A percentile compares a stretch with the other conserved stretches of the same genome.
phyloP scores from a whole-genome alignment of 495 filamentous ascomycete genomes.

The Daldinia bambusicola region DNA sequence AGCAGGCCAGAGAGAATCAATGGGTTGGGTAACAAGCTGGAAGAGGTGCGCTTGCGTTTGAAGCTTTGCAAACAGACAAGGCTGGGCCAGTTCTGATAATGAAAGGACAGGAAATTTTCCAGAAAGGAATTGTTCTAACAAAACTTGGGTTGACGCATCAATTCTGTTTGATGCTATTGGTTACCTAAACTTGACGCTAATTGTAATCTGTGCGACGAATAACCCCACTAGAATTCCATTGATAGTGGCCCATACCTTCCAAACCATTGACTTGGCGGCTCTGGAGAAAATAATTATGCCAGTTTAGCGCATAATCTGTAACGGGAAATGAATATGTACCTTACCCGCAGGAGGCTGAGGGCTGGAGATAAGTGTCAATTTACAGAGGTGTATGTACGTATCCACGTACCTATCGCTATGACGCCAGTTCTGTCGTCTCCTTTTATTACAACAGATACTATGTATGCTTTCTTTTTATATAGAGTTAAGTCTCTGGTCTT shows the following conservation, averaged over 20 bases:
- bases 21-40: background rate
- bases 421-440: too few relatives aligned
- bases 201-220: background rate
- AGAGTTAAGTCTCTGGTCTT: too few relatives aligned
- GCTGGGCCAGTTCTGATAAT: conserved; percentile 20
- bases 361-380: too few relatives aligned
- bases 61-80: conserved; percentile 36
- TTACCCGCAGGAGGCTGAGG: too few relatives aligned
- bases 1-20: background rate
- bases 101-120: conserved; percentile 22
- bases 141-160: background rate
- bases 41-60: conserved; percentile 9
- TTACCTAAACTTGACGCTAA: background rate
- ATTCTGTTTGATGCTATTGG: background rate
- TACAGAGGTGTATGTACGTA: too few relatives aligned
- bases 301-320: background rate
- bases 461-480: too few relatives aligned
- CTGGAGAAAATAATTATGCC: background rate
- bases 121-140: conserved; percentile 36
- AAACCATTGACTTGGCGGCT: background rate
- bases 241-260: background rate
- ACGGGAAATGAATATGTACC: too few relatives aligned
- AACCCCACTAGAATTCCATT: background rate
- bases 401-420: too few relatives aligned
- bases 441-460: too few relatives aligned